Base-by-base conservation (phyloP, 192 early-diverging fungal genomes). In the Hyaloraphidium curvatum region DNA sequence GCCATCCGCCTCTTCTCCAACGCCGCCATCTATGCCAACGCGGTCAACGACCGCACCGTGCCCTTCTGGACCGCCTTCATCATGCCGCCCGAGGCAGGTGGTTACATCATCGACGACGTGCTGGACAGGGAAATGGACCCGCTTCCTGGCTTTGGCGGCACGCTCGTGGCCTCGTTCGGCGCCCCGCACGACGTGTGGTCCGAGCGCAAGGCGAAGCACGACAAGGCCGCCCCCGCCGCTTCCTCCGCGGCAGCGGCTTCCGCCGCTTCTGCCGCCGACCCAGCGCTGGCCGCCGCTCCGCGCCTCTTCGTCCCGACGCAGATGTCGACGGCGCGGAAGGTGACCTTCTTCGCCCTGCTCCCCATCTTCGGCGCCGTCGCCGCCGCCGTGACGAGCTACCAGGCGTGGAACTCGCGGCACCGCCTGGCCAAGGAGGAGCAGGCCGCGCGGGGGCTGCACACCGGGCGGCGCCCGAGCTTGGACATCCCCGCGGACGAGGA, bases 31-130 rank as follows among this genome's bases (percentile, higher is more conserved):
- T 78, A 75, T 40, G 69, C 69, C 30, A 78, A 78, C 48, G 54
- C 64, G 11, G 27, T 40, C 0, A 68, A 72, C 39, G 76, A 78
- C 43, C 61, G 67, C 48, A 69, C 62, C n/a, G 76, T 78, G 0
- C 76, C 73, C 19, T 73, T 67, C 50, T 78, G 76, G 76, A 78
- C 76, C 0, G 73, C 73, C 13, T 65, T 69, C 19, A 67, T 78
- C 28, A 17, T 9, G 3, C 14, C 19, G n/a, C n/a, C n/a, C n/a
- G n/a, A n/a, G n/a, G n/a, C n/a, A n/a, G n/a, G n/a, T n/a, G n/a
- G n/a, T n/a, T n/a, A n/a, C n/a, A n/a, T n/a, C n/a, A n/a, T n/a
- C n/a, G n/a, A n/a, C 40, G 40, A 25, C 19, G 9, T 7, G n/a
- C 40, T 23, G 1, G 19, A 41, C 40, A 21, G 5, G n/a, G 7